Percentiles rank a stretch among this genome's conserved stretches.
phyloP scores from a whole-genome alignment of 768 basidiomycete species.

The Amanita thiersii region DNA sequence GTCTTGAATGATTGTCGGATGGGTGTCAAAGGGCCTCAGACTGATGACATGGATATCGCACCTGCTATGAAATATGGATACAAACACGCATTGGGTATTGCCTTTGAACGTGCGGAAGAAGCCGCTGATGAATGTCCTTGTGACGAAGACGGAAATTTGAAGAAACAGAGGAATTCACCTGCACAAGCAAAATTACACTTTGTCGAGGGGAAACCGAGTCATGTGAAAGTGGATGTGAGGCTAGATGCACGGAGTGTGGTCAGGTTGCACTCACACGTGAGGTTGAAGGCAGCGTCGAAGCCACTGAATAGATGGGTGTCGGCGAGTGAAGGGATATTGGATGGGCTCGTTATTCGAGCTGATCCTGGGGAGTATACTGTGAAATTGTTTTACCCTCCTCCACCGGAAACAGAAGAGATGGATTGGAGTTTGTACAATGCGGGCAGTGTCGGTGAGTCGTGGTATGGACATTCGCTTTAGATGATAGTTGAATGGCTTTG shows the following conservation, averaged over 20 bases:
- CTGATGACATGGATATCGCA: conserved; percentile 15
- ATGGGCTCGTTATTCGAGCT: conserved; percentile 52
- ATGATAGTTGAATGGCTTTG: not conserved
- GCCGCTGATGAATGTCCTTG: conserved; percentile 62
- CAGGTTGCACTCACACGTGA: conserved; percentile 59
- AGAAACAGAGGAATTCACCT: conserved; percentile 34
- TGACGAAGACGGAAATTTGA: conserved; percentile 49
- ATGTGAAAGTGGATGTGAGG: conserved; percentile 44
- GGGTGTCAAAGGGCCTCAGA: conserved; percentile 13
- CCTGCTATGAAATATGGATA: conserved; percentile 35
- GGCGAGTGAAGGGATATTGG: conserved; percentile 39
- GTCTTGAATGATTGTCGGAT: conserved; percentile 45
- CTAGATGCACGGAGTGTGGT: conserved; percentile 42
- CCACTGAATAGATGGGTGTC: conserved; percentile 41
- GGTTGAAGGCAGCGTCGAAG: conserved; percentile 50
- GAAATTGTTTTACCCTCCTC: conserved; percentile 45
- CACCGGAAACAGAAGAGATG: conserved; percentile 51
- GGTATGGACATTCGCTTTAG: not conserved
- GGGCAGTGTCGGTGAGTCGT: conserved; percentile 44
- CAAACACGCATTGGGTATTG: conserved; percentile 47
- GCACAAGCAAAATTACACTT: conserved; percentile 30
- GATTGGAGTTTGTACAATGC: conserved; percentile 62
- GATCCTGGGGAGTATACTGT: conserved; percentile 46
- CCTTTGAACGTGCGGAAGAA: conserved; percentile 60
- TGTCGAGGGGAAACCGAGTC: conserved; percentile 25